Percentiles rank a stretch among this genome's conserved stretches.
phyloP scores from a whole-genome alignment of 2,329 filamentous ascomycete genomes.

The Nemania sp. region DNA sequence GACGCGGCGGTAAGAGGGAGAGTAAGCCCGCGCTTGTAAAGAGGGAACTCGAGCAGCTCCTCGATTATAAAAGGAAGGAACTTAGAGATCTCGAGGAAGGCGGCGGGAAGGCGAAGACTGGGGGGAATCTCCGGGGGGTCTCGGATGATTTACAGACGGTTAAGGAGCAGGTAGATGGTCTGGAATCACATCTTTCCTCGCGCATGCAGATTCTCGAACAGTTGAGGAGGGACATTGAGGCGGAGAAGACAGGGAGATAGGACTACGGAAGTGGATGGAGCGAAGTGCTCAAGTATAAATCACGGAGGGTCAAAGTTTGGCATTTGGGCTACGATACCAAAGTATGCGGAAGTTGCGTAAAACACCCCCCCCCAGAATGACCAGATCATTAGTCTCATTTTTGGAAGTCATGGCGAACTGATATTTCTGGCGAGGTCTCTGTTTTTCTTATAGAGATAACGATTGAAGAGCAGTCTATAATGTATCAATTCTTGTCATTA shows the following conservation, averaged over 20 bases:
- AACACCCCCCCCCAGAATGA: neutral
- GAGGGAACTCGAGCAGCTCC: slow-evolving; percentile 86
- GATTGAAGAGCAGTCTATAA: too few species aligned
- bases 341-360: slow-evolving; percentile 10
- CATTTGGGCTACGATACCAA: slow-evolving; percentile 6
- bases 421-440: neutral
- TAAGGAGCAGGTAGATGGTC: slow-evolving; percentile 89
- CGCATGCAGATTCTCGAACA: slow-evolving; percentile 76
- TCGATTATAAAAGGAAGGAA: slow-evolving; percentile 90
- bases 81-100: slow-evolving; percentile 75
- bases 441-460: too few species aligned
- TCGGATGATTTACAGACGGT: slow-evolving; percentile 86
- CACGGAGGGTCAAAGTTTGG: neutral
- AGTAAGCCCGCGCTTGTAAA: slow-evolving; percentile 90
- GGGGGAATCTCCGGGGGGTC: slow-evolving; percentile 74
- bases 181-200: slow-evolving; percentile 79
- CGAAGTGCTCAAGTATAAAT: neutral
- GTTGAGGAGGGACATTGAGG: slow-evolving; percentile 80
- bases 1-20: slow-evolving; percentile 62
- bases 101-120: slow-evolving; percentile 67
- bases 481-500: slow-evolving; percentile 20
- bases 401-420: neutral
- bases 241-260: slow-evolving; percentile 69
- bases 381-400: neutral
- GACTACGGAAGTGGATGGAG: slow-evolving; percentile 3